Percentiles rank a stretch among this genome's conserved stretches.
Conservation (phyloP, 2,329 filamentous ascomycete genomes). For the Monosporascus sp. region DNA sequence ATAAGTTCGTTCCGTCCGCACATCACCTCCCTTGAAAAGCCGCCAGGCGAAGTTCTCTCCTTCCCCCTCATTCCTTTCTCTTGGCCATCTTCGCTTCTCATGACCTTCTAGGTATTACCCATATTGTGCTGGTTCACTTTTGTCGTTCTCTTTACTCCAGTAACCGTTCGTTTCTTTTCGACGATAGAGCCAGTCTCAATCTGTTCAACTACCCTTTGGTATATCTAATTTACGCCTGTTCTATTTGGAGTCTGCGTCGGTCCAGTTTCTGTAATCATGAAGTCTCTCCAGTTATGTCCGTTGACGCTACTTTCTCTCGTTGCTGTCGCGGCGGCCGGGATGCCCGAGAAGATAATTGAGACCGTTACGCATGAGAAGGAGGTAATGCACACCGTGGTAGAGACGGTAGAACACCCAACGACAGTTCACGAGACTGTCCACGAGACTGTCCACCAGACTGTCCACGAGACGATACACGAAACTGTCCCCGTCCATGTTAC, state of each 20-base stretch:
- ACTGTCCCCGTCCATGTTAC: background rate
- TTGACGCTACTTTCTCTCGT: background rate
- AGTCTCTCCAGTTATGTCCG: background rate
- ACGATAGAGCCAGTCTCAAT: background rate
- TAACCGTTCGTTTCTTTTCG: background rate
- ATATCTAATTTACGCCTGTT: background rate
- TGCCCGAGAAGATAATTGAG: background rate
- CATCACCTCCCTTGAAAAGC: background rate
- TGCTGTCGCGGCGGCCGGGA: background rate
- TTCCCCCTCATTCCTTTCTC: background rate
- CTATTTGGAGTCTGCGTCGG: background rate
- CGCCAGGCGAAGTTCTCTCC: background rate
- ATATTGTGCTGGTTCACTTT: background rate
- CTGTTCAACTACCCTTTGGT: background rate
- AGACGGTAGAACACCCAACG: background rate
- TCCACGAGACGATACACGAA: background rate
- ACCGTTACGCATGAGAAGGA: background rate
- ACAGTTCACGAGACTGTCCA: background rate
- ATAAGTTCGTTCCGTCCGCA: background rate
- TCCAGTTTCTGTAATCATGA: background rate
- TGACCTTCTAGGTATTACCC: background rate
- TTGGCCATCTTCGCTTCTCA: background rate
- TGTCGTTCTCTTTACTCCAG: background rate
- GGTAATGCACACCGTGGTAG: background rate
- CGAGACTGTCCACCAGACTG: background rate